Percentiles rank a stretch among this genome's conserved stretches.
These are phyloP conservation scores for Botrytis tulipae DNA, from an alignment of 2,329 filamentous ascomycete genomes.

Conservation along the genomic window DNA sequence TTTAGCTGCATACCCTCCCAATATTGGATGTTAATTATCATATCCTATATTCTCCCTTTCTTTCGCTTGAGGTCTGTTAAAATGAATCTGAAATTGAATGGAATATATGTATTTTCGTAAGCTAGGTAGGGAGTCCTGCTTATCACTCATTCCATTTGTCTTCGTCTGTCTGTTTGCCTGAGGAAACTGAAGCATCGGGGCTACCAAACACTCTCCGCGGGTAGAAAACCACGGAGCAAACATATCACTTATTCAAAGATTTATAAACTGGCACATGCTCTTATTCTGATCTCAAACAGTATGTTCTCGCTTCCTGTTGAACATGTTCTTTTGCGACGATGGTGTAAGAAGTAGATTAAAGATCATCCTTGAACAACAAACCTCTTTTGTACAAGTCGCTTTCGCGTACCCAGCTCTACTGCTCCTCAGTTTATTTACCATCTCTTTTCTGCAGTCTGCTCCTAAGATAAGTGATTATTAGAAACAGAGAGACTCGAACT, in stretches of 20 bases:
- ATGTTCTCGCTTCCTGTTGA: neutral
- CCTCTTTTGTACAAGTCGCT: neutral
- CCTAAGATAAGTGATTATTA: neutral
- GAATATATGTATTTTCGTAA: too few species aligned
- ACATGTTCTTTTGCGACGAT: neutral
- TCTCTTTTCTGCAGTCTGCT: neutral
- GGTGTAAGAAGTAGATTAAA: neutral
- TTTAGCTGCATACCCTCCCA: neutral
- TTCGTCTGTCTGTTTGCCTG: too few species aligned
- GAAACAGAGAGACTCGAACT: neutral
- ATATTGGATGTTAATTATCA: neutral
- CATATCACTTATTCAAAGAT: neutral
- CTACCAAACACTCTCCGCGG: too few species aligned
- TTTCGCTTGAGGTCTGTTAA: too few species aligned
- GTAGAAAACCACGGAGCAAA: neutral
- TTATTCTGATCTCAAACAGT: neutral
- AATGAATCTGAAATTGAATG: too few species aligned
- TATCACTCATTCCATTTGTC: too few species aligned
- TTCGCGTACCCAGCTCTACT: neutral
- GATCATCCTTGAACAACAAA: neutral
- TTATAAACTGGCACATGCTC: neutral
- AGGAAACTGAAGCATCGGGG: too few species aligned
- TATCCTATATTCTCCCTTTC: too few species aligned
- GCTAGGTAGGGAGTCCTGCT: too few species aligned
- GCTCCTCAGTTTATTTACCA: too few species aligned